Base-by-base conservation (phyloP, 2,329 filamentous ascomycete species). In the Xylaria arbuscula region DNA sequence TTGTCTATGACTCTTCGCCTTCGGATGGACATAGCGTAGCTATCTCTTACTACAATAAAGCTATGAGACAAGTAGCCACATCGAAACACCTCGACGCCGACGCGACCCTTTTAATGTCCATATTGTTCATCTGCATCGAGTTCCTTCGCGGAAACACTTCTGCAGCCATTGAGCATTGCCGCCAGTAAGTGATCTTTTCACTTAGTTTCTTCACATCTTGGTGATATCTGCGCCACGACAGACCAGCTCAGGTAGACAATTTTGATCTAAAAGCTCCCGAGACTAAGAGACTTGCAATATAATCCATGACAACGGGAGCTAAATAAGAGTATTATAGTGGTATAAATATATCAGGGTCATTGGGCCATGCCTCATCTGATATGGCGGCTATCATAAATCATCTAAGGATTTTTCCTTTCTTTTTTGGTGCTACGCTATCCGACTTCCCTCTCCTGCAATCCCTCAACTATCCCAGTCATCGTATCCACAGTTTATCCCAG, bases 81-180 rank as follows among this genome's bases (percentile, higher is more conserved):
- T 48, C 63, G 6, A 24, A 36, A 2, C n/a, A 54, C 19, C 62
- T 67, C 36, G 54, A 66, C 40, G 22, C 58, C 0, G 53, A 61
- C 15, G 40, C 60, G 1, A 66, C 61, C 4, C 66, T 73, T 5
- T 58, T 68, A 11, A 24, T 71, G 8, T 66, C 66, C 3, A 56
- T 86, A 0, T 76, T 87, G 24, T 86, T 87, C 69, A 83, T 85
- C 28, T 86, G 85, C 71, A 82, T 87, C 57, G 86, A 88, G 74
- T 85, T 86, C 71, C 78, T 88, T 67, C 84, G 84, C 40, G 83
- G 84, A 45, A 83, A 87, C 66, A 82, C 83, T 51, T 74, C 76
- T 5, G 81, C 81, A 10, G 83, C 85, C 1, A 75, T 81, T 22
- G 73, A 74, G 10, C 81, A 83, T 59, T 76, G 74, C 38, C 72